These are phyloP conservation scores for Chrysoporthe cubensis DNA, from an alignment of 2,329 filamentous ascomycete genomes.

Conservation along the genomic window DNA sequence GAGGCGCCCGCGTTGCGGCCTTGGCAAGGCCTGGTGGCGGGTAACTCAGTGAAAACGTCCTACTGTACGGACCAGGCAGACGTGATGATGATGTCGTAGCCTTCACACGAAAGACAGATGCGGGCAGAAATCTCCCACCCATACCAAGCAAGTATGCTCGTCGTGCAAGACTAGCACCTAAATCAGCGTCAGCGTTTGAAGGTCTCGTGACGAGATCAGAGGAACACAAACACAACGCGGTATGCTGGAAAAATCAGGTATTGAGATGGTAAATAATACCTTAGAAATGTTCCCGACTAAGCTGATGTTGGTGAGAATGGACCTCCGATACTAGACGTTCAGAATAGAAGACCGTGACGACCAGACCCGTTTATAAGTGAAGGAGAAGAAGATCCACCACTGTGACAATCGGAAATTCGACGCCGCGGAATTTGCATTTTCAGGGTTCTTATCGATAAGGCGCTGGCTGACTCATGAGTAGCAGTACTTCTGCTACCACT, in stretches of 20 bases:
- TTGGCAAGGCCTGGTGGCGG: neutral
- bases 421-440: slow-evolving; percentile 5
- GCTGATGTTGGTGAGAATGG: neutral
- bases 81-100: neutral
- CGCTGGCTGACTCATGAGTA: neutral
- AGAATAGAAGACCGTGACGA: neutral
- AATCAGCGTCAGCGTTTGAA: neutral
- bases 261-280: neutral
- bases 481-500: neutral
- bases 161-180: neutral
- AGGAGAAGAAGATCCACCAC: neutral
- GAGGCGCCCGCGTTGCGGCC: neutral
- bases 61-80: neutral
- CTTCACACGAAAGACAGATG: neutral
- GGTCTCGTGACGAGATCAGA: neutral
- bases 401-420: neutral
- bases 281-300: neutral
- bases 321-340: neutral
- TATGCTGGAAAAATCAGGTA: neutral
- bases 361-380: slow-evolving; percentile 1
- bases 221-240: neutral
- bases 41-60: neutral
- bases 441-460: slow-evolving; percentile 27
- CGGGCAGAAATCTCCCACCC: neutral
- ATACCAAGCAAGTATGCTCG: neutral